Base-by-base conservation (phyloP, 768 basidiomycete species). In the Leccinum ochraceum region DNA sequence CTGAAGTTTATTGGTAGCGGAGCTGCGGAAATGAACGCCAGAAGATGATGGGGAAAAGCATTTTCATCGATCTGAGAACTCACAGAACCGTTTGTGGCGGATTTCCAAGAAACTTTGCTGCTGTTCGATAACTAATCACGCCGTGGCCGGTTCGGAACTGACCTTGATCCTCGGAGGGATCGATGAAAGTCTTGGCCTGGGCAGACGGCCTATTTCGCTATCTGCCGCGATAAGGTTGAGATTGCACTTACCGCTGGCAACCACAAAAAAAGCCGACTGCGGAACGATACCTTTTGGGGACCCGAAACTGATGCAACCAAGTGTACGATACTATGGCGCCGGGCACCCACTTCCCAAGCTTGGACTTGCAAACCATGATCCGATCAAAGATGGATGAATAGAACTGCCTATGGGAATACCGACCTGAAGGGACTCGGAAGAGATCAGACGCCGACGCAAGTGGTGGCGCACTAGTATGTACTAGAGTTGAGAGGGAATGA, bases 1-100 rank as follows among this genome's bases (percentile, higher is more conserved):
- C 39, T 42, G 39, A 42, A 42, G 39, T 16, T 42, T 7, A n/a
- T n/a, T 42, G 20, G 44, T 20, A 44, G 44, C n/a, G 20, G 44
- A 44, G 5, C 44, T 44, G 44, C n/a, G 44, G 44, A 44, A 20
- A 44, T 44, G 17, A 42, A 42, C 7, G 6, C 32, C 1, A 26
- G 20, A 39, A 16, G 58, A 42, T 58, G 57, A 62, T 46, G 16
- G 44, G 44, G n/a, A 3, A 14, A 37, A n/a, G 39, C 39, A 42
- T 42, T n/a, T 37, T 14, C 36, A 37, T 37, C 36, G 36, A 37
- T 34, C 37, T 42, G 39, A 42, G 39, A 42, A 42, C 39, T n/a
- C n/a, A 44, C n/a, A 52, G 51, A 30, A 26, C 28, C 51, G 32
- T 20, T 34, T 20, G 30, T n/a, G 52, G 52, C 52, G n/a, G 52